Base-by-base conservation (phyloP, 1,139 yeast species). In the Blastobotrys ciferrii region DNA sequence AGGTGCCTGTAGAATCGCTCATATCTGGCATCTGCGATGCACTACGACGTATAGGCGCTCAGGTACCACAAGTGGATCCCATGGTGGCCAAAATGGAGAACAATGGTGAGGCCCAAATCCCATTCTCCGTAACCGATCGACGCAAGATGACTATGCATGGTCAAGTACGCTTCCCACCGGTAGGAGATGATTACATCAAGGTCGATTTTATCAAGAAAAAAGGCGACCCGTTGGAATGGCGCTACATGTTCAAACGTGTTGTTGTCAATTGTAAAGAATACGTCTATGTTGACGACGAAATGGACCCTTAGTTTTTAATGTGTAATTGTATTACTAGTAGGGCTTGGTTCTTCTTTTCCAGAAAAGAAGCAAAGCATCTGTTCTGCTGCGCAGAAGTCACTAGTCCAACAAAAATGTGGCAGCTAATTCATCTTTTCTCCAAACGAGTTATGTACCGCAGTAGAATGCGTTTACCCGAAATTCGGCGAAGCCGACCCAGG, bases 151-250 rank as follows among this genome's bases (percentile, higher is more conserved):
- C 67, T 1, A 61, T 82, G 25, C 60, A 69, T 17, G 86, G 87
- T 1, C 63, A 67, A 19, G 71, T 81, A 33, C 69, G 67, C 37
- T 70, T 81, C 18, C 60, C 66, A 2, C 62, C 65, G 43, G 62
- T 73, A 30, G 18, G 71, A 62, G 28, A 60, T 46, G 40, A 36
- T 14, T 50, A 55, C 30, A 55, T 60, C 32, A 64, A 62, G 37
- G 71, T 82, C 1, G 78, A 75, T 48, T 81, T 82, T 58, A 64
- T 72, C 38, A 77, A 78, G 56, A 67, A 73, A 3, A 71, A 72
- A 32, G 85, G 85, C 0, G 86, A 82, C 64, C 87, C 87, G 0
- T 61, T 82, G 38, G 87, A 82, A 60, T 82, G 87, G 87, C 71
- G 87, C 60, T 66, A 79, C 13, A 65, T 82, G 31, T 82, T 82